Conservation (phyloP, 108 stramenopile species). For the Nannochloropsis gaditana region DNA sequence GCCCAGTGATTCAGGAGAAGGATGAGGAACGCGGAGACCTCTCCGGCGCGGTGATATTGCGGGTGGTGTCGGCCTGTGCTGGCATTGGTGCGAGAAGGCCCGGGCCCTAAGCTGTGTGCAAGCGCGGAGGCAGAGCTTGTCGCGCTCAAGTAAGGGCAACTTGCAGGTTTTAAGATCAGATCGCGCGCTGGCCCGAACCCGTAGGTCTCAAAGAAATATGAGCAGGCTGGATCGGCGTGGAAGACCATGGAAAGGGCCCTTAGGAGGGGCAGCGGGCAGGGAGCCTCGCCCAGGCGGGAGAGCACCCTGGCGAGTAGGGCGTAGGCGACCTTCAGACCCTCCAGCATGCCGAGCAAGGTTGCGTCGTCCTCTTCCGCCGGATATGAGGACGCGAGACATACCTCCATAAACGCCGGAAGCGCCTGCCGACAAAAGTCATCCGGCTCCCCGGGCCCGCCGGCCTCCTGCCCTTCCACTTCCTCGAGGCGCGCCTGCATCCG, state of each 20-base stretch:
- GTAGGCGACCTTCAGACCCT: neutral
- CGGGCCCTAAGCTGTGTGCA: too few relatives aligned
- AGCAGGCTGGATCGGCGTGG: neutral
- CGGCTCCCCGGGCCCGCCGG: neutral
- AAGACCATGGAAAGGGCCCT: neutral
- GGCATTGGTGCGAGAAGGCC: too few relatives aligned
- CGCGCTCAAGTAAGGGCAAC: too few relatives aligned
- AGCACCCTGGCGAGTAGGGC: neutral
- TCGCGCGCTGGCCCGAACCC: neutral
- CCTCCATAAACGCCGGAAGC: neutral
- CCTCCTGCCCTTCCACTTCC: neutral
- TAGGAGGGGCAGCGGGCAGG: neutral
- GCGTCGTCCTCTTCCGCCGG: neutral
- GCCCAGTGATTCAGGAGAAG: neutral
- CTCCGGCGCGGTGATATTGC: neutral
- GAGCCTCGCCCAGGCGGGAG: neutral
- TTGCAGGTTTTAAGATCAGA: too few relatives aligned
- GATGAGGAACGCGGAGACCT: neutral
- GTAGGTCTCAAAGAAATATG: conserved; percentile 11
- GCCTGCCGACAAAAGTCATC: neutral
- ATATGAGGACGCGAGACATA: neutral
- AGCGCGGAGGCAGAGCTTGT: too few relatives aligned
- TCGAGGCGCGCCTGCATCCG: neutral
- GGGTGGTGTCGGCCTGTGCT: neutral
- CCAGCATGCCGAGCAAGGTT: neutral